Base-by-base conservation (phyloP, 768 basidiomycete genomes). In the Daedaleopsis nitida region DNA sequence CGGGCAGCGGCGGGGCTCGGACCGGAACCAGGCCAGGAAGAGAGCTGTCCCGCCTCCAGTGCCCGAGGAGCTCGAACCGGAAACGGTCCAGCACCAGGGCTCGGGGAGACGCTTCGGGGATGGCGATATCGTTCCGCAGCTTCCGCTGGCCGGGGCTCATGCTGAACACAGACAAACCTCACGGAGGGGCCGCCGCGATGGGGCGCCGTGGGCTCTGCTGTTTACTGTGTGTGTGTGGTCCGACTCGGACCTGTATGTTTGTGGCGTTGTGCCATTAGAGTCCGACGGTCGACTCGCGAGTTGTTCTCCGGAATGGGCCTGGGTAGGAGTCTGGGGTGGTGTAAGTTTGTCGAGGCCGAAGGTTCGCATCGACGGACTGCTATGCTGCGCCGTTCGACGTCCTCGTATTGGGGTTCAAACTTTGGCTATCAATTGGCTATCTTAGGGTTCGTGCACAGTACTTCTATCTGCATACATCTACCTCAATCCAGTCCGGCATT, bases 81-180 rank as follows among this genome's bases (percentile, higher is more conserved):
- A 57, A 44, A 39, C 60, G 50, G 50, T 62, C 17, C 55, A 57
- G 60, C 55, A 57, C 55, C 49, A 62, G 50, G 60, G 57, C 60
- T 62, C 60, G 60, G 55, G 60, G 23, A 62, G 52, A 32, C 55
- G 60, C 21, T 62, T 57, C 43, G 57, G 60, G 60, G 55, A 52
- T 16, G 60, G 60, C 13, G 60, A 45, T n/a, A 13, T 55, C 13
- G 51, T 52, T 19, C 53, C 42, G 16, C 47, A 11, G 19, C 52
- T 52, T 19, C 53, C 42, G 16, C 47, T 21, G 19, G 21, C 23
- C 23, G 23, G 47, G 21, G 23, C 23, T n/a, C 47, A 24, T 24
- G 47, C 23, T 21, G 47, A 32, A 32, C 27, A 7, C 27, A 32
- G 27, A 32, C 27, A 32, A 7, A 3, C 4, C 27, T 32, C 7